Base-by-base conservation (phyloP, 371 early-diverging fungal genomes). In the Mucor sp. region DNA sequence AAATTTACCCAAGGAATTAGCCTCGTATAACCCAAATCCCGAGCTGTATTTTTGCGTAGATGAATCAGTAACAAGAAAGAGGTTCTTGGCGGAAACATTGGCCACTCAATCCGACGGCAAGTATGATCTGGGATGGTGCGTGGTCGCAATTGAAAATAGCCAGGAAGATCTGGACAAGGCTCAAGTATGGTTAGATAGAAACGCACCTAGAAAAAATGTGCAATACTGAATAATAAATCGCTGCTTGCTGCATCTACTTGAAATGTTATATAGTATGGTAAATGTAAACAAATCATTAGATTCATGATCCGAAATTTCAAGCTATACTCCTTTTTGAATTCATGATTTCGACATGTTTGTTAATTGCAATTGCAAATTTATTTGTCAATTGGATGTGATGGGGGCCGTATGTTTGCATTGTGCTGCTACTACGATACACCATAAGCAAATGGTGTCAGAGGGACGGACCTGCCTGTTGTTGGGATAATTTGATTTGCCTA, bases 21-120 rank as follows among this genome's bases (percentile, higher is more conserved):
- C 23, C 17, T 41, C 62, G 32, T 65, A 72, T 0, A 58, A 69
- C 12, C 78, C 80, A 11, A 43, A 74, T 4, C 74, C 83, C 2
- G 67, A 72, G 33, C 75, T 87, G 6, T 85, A 86, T 69, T 69
- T 94, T 11, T 94, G 93, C 72, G 92, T 93, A 6, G 93, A 91
- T 66, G 85, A 87, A 33, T 71, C 68, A 6, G 85, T 78, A 0
- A 84, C 85, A 5, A 66, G 79, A 41, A 84, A 87, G 58, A 81
- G 82, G 23, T 76, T 81, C 11, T 60, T 85, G 44, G 90, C 88
- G 1, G 85, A 89, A 33, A 64, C 78, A 19, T 56, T 86, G 25
- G 63, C 75, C 37, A 79, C 75, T 37, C 78, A 74, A 4, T 59
- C 79, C 8, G 69, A 63, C 7, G 76, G 70, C 0, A 68, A 72